phyloP scores from a whole-genome alignment of 2,329 filamentous ascomycete species.

The Juglanconis sp. region DNA sequence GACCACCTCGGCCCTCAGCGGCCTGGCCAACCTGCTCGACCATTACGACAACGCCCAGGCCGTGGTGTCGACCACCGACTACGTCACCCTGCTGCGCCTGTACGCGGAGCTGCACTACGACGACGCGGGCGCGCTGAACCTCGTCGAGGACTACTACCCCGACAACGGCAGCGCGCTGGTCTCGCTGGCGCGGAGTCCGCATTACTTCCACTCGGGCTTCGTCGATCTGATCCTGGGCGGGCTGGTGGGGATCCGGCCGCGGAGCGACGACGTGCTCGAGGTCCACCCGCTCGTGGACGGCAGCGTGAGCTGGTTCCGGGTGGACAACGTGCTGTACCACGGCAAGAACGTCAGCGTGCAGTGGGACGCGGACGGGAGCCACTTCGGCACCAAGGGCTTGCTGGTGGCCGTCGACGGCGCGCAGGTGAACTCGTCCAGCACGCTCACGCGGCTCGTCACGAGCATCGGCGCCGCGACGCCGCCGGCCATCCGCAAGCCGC shows the following conservation, averaged over 20 bases:
- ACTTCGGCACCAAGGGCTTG: constrained; percentile 30
- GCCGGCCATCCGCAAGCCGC: constrained; percentile 26
- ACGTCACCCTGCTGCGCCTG: constrained; percentile 32
- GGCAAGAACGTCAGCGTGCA: constrained; percentile 38
- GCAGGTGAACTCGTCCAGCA: constrained; percentile 28
- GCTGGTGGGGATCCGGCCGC: constrained; percentile 38
- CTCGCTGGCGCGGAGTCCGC: constrained; percentile 37
- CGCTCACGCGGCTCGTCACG: constrained; percentile 24
- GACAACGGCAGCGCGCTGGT: constrained; percentile 39
- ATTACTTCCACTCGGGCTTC: constrained; percentile 45
- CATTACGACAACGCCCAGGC: constrained; percentile 30
- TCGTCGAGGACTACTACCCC: constrained; percentile 42
- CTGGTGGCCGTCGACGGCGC: constrained; percentile 32
- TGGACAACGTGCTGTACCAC: constrained; percentile 39
- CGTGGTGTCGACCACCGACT: constrained; percentile 30
- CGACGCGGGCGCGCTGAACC: constrained; percentile 30
- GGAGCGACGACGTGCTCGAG: constrained; percentile 34
- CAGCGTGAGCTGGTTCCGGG: constrained; percentile 36
- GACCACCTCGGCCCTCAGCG: constrained; percentile 37
- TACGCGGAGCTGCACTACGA: constrained; percentile 41
- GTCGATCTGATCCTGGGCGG: constrained; percentile 39
- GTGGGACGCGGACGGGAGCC: constrained; percentile 35
- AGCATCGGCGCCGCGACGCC: constrained; percentile 17
- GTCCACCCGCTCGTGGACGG: constrained; percentile 36
- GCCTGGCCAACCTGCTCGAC: constrained; percentile 40